These are phyloP conservation scores for Salix viminalis DNA, from an alignment of 345 rosid genomes.

Conservation along the genomic window DNA sequence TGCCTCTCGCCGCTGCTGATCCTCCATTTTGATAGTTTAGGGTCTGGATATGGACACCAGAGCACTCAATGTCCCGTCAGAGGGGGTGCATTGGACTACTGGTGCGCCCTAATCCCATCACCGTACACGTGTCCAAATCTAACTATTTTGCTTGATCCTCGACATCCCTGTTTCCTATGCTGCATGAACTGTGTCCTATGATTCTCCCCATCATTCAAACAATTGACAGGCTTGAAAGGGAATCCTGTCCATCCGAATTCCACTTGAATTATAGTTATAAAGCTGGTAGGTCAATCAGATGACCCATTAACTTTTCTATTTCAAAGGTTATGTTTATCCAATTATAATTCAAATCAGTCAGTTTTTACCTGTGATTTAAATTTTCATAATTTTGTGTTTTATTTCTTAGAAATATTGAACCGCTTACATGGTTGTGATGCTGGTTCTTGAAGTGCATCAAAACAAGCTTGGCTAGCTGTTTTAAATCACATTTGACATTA, in stretches of 20 bases:
- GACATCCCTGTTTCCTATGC: conserved; percentile 7
- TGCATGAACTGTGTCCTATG: background rate
- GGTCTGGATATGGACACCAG: background rate
- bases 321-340: no score
- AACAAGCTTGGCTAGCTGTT: background rate
- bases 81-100: background rate
- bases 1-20: conserved; percentile 28
- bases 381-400: no score
- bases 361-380: no score
- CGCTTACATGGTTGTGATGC: background rate
- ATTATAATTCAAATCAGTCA: no score
- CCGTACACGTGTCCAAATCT: conserved; percentile 1
- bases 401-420: no score
- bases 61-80: background rate
- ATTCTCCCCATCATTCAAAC: background rate
- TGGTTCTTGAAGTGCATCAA: background rate
- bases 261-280: background rate
- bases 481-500: no score
- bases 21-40: background rate
- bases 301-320: no score
- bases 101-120: conserved; percentile 14
- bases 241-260: background rate
- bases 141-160: background rate
- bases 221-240: background rate
- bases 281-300: no score